Evolutionary conservation across 2,329 filamentous ascomycete genomes (phyloP), one percentile per base, ranked within the genome.

Genomic region (Alternaria sp.): DNA sequence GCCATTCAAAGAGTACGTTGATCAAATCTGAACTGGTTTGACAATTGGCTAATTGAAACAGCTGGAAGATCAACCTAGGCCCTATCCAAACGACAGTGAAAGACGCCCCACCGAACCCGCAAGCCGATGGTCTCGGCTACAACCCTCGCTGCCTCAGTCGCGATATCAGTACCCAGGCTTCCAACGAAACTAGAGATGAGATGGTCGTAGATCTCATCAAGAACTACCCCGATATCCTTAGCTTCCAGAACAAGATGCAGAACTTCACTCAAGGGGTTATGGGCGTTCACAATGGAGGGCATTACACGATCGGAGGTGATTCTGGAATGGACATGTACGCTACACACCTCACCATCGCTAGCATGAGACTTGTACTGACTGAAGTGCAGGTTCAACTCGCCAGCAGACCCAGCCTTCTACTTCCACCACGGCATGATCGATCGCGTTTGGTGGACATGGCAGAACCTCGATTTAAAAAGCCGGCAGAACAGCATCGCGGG

Each of bases 341-440:
- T 40, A 0, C n/a, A 17, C 36, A 0, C 9, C n/a, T 40, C 0
- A 11, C 8, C n/a, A 40, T 17, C 9, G 2, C 1, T 17, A 40
- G 8, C 36, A 19, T 21, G 4, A 19, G 15, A 19, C 6, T 9
- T 10, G 10, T 50, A 30, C 25, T 50, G n/a, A 50, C 47, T 50
- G 5, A 77, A 74, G 4, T n/a, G 36, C 15, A 40, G 36, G 36
- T 40, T 40, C 36, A 40, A 40, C 36, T 40, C 36, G 1, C 36
- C 36, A 40, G 36, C 36, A 40, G 83, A 86, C 28, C 82, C 82
- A 1, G 64, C 74, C 19, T 85, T 85, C 72, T 85, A 77, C 68
- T 73, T 83, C 44, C 83, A 85, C 64, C 83, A 85, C 61, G 77
- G 77, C 6, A 80, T 81, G 74, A 79, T 85, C 21, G 83, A 85